Base-by-base conservation (phyloP, 2,329 filamentous ascomycete genomes). In the Exophiala viscosa region DNA sequence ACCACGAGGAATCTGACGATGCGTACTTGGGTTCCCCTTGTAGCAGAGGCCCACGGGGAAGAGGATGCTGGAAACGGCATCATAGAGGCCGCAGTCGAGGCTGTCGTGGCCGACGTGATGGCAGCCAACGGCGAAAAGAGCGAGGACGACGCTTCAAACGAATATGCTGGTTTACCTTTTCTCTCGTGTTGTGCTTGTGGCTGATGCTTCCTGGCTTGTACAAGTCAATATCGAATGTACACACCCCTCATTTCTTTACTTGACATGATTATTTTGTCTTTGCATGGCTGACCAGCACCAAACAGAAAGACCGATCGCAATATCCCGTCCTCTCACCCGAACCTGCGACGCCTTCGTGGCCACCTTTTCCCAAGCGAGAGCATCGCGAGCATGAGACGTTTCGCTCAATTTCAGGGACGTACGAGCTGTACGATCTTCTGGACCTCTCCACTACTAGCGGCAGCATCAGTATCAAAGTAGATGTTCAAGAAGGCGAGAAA, bases 341-440 rank as follows among this genome's bases (percentile, higher is more conserved):
- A 31, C 48, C 52, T 6, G 23, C 45, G 5, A 23, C 39, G 9
- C 15, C 45, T 32, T 43, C 45, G 10, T 56, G 50, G 48, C 52
- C 55, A 15, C 45, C 48, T 3, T 31, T 42, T 42, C 51, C 52
- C 5, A 49, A 55, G 14, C 59, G 57, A 17, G 53, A 56, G 48
- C 54, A 58, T 33, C 51, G 51, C 32, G 52, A 54, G 11, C 60
- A 57, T 32, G 57, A 62, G 50, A 59, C 59, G 3, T 55, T 52
- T 28, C 48, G 48, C 4, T 52, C 58, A 9, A 66, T 70, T 44
- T 51, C 45, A 14, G 68, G 67, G 13, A 58, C 50, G 8, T 69
- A 65, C 42, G 62, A 64, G 13, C 61, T 70, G 9, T 66, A 65
- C 41, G 68, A 70, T 36, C 55, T 65, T 0, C 60, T 70, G 4